phyloP scores from a whole-genome alignment of 805 yeast genomes.

The Saccharomycopsis microspora region DNA sequence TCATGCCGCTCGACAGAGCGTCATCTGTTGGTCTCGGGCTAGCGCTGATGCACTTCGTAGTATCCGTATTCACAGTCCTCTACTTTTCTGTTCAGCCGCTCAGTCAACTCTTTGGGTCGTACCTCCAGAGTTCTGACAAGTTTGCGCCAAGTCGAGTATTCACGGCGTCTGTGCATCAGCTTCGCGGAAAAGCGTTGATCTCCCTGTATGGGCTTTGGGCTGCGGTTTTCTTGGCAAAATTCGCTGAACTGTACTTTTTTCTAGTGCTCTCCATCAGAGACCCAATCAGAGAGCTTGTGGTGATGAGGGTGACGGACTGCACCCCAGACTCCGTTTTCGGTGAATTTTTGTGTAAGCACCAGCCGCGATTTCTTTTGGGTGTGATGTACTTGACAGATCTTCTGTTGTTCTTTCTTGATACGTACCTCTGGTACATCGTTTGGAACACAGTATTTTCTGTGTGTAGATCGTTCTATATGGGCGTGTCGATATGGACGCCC shows the following conservation, averaged over 20 bases:
- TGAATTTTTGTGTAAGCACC: constrained; percentile 37
- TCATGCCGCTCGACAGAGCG: constrained; percentile 25
- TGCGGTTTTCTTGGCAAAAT: constrained; percentile 55
- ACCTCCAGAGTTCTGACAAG: constrained; percentile 22
- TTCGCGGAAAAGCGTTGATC: constrained; percentile 41
- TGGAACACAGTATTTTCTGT: constrained; percentile 72
- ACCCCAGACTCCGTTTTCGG: constrained; percentile 52
- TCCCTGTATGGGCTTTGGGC: constrained; percentile 65
- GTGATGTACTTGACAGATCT: constrained; percentile 51
- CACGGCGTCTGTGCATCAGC: constrained; percentile 44
- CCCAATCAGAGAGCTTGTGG: constrained; percentile 57
- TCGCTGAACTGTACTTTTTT: constrained; percentile 69
- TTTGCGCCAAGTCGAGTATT: constrained; percentile 44
- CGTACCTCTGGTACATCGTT: constrained; percentile 77
- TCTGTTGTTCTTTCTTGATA: constrained; percentile 64
- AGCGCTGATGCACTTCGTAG: constrained; percentile 41
- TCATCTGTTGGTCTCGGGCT: constrained; percentile 30
- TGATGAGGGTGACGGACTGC: constrained; percentile 45
- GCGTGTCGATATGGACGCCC: constrained; percentile 80
- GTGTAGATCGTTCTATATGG: constrained; percentile 56
- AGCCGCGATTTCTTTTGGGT: constrained; percentile 42
- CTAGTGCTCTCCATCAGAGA: constrained; percentile 61
- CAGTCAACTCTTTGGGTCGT: constrained; percentile 38
- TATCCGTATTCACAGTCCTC: constrained; percentile 41
- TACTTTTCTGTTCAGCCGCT: constrained; percentile 57